Base-by-base conservation (phyloP, 352 stramenopile genomes). In the Stephanocyclus meneghinianus region DNA sequence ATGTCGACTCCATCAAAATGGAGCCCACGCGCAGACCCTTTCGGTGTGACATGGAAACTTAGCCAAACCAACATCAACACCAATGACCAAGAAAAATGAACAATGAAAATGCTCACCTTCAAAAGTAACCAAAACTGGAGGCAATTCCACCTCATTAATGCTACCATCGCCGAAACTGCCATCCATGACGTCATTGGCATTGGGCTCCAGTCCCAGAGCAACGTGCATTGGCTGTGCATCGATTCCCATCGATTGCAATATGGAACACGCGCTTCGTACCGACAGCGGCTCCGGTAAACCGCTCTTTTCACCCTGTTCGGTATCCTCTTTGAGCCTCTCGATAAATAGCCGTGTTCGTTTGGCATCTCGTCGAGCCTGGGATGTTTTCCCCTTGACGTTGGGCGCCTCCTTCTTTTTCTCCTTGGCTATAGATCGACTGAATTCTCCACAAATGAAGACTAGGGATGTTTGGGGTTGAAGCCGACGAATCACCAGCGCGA, bases 391-490 rank as follows among this genome's bases (percentile, higher is more conserved):
- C 4, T 50, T 63, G 1, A 50, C 16, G 65, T 83, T 80, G 44
- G 77, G 53, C 16, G 29, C 50, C 37, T 82, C 70, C 42, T 63
- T 74, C 61, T 80, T 45, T 53, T 83, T 85, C 29, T 80, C 73
- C 61, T 87, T 87, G n/a, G 59, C 18, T 11, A 83, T 67, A 1
- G 81, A 70, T 57, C 81, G 76, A 63, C 74, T 80, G 62, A 89
- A 89, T 77, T 89, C 83, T 29, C 83, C 83, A 50, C 83, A 88
- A 21, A 91, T 81, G 57, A 91, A 91, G 18, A 91, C 35, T 29
- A 91, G 61, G 2, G 82, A 83, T 18, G 64, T 78, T 71, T 80
- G 13, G 9, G 80, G 70, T 40, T 85, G 76, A 2, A 91, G 35
- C 18, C 65, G 48, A 15, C 56, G 30, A 6, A 44, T 42, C 11